Base-by-base conservation (phyloP, 1,284 basidiomycete species). In the Cryptococcus deneoformans region DNA sequence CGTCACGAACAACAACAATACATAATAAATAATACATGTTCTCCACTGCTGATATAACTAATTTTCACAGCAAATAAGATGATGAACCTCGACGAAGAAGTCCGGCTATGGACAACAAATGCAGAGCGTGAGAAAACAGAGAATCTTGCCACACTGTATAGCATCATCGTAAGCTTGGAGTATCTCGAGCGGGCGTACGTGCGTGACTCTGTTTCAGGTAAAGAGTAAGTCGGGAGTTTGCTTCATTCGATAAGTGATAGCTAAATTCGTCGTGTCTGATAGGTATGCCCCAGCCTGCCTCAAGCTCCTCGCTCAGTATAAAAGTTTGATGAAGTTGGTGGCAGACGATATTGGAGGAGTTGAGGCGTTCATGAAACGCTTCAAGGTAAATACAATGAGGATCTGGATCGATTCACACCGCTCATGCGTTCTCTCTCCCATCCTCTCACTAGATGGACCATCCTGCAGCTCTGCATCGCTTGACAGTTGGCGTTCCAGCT, bases 261-360 rank as follows among this genome's bases (percentile, higher is more conserved):
- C 46, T 24, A 24, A 11, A n/a, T 7, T 47, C 29, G 2, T 43
- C 20, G 46, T 46, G 37, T 48, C 52, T 34, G 14, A 24, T 83
- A 94, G 92, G 81, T 99, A 99, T 77, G 93, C 92, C 57, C 93
- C 92, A 57, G 92, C 92, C 62, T 99, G 95, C 74, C 92, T 90
- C 14, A 84, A 91, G 47, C 79, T 99, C 16, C 79, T 99, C 8
- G 91, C 90, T 12, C 94, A 98, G 78, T 98, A 94, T 81, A 97
- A 97, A 84, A 96, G 92, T 2, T 89, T 96, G 84, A 82, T 94
- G 65, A 97, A 94, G 78, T 84, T 98, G 42, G 88, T 99, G 11
- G 87, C 86, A 24, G 87, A 92, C 58, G 88, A 89, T 39, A 88
- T 95, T 35, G 77, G 75, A n/a, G 88, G 85, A 24, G 82, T 95